These are phyloP conservation scores for Arabis hirsuta DNA, from an alignment of 345 rosid species.

Conservation along the genomic window DNA sequence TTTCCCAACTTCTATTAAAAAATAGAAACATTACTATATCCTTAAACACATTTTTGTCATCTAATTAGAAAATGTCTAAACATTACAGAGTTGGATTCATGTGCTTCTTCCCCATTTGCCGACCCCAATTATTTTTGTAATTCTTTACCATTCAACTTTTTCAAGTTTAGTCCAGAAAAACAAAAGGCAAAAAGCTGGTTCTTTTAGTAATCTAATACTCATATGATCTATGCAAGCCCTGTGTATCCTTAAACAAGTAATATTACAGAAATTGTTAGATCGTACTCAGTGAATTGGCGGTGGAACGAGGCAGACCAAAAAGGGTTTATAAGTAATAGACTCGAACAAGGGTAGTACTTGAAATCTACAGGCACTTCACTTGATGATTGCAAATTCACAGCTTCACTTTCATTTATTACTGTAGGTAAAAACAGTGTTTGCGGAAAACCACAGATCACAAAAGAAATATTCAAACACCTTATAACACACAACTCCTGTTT, in stretches of 20 bases:
- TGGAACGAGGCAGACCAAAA: background rate
- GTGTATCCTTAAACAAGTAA: background rate
- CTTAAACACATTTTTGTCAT: slow-evolving; percentile 29
- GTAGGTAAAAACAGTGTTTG: slow-evolving; percentile 5
- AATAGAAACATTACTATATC: slow-evolving; percentile 2
- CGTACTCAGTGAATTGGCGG: slow-evolving; percentile 1
- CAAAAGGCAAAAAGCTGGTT: slow-evolving; percentile 10
- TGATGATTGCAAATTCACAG: slow-evolving; percentile 25
- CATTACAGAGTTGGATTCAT: slow-evolving; percentile 35
- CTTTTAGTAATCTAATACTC: slow-evolving; percentile 1
- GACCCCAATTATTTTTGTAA: background rate
- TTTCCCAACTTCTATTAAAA: slow-evolving; percentile 36
- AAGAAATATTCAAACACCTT: slow-evolving; percentile 20
- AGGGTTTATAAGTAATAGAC: background rate
- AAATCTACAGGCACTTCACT: background rate
- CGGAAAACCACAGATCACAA: slow-evolving; percentile 8
- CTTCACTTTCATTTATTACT: slow-evolving; percentile 30
- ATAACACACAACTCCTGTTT: no score
- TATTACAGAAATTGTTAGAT: slow-evolving; percentile 2
- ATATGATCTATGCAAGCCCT: background rate
- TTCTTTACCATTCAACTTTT: background rate
- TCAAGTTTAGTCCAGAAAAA: slow-evolving; percentile 24
- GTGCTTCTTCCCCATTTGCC: slow-evolving; percentile 37
- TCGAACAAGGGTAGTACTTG: no score
- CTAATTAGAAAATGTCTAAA: slow-evolving; percentile 16